Evolutionary conservation across 805 yeast genomes (phyloP).

Genomic region (Isabelozyma heimii): DNA sequence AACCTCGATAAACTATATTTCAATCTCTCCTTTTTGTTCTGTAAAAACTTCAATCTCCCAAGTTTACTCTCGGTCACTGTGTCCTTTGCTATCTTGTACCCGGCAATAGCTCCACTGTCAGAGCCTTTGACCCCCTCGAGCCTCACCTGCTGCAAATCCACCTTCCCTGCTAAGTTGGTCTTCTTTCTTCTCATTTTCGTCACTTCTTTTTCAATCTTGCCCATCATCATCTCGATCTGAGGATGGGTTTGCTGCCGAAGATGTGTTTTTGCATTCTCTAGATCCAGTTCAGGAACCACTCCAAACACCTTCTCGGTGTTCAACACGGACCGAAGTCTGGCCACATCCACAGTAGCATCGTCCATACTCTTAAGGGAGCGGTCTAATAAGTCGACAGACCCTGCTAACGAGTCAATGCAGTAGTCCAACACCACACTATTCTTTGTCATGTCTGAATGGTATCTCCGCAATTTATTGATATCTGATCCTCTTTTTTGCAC

Average conservation of each 20-base stretch:
- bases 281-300: conserved; percentile 47
- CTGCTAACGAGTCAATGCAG: conserved; percentile 30
- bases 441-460: too few relatives aligned
- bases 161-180: conserved; percentile 30
- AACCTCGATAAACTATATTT: conserved; percentile 32
- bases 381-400: conserved; percentile 30
- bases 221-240: conserved; percentile 30
- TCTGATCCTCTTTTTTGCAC: background rate
- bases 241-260: conserved; percentile 41
- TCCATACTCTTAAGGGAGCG: conserved; percentile 32
- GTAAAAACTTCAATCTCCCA: conserved; percentile 36
- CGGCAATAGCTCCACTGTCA: conserved; percentile 5
- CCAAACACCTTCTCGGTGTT: conserved; percentile 48
- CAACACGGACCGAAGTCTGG: conserved; percentile 39
- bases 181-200: conserved; percentile 29
- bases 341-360: conserved; percentile 36
- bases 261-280: conserved; percentile 36
- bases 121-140: conserved; percentile 19
- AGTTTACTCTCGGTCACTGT: conserved; percentile 32
- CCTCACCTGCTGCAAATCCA: conserved; percentile 40
- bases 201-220: conserved; percentile 29
- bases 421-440: conserved; percentile 9
- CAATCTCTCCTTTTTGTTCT: conserved; percentile 44
- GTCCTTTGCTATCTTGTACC: conserved; percentile 12
- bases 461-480: too few relatives aligned